phyloP scores from a whole-genome alignment of 257 asterid species.

The Solanum ahanhuiri region DNA sequence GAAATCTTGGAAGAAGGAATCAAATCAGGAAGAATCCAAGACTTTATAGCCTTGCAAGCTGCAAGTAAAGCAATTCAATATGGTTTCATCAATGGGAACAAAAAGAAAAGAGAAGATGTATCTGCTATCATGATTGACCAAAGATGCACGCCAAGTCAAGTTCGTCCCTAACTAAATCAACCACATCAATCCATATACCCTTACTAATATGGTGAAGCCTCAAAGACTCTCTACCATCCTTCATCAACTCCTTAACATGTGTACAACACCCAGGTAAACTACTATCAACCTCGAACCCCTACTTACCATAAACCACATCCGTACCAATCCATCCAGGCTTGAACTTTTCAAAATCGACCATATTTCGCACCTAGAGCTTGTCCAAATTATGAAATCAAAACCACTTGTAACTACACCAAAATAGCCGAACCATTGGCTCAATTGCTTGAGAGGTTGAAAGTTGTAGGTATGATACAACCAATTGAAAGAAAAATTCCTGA shows the following conservation, averaged over 20 bases:
- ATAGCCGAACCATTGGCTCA: background rate
- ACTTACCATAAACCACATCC: background rate
- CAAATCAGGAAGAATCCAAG: background rate
- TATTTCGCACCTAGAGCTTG: background rate
- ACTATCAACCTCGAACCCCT: background rate
- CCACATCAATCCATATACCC: background rate
- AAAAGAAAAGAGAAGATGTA: background rate
- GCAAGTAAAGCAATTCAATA: background rate
- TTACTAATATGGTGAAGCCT: background rate
- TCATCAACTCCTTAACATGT: background rate
- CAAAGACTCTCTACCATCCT: no score
- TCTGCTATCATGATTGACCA: background rate
- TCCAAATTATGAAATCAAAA: background rate
- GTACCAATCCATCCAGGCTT: background rate
- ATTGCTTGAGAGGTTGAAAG: background rate
- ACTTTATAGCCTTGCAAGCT: background rate
- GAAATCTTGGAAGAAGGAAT: background rate
- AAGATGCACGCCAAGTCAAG: background rate
- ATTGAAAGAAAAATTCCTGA: background rate
- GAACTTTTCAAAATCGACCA: background rate
- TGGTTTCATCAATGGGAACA: background rate
- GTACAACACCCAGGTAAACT: background rate
- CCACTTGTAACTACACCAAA: background rate
- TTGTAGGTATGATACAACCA: background rate
- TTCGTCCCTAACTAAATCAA: background rate